Percentiles rank a stretch among this genome's conserved stretches.
Evolutionary conservation across 2,329 filamentous ascomycete species (phyloP).

Genomic region (Fusarium beomiforme): DNA sequence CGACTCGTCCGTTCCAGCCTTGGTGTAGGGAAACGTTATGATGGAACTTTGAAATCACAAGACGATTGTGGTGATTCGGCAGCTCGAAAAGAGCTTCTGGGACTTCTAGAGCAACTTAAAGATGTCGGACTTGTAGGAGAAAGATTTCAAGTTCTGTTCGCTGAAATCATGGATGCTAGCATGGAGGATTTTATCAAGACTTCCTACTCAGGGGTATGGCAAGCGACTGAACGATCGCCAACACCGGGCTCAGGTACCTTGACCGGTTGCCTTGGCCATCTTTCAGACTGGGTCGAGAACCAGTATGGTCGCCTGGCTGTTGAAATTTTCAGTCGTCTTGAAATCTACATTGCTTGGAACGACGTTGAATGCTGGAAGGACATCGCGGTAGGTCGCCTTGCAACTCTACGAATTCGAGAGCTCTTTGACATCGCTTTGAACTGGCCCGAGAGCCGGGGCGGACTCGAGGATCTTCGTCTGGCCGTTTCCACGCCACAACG

Average conservation of each 20-base stretch:
- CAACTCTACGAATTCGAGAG: conserved; percentile 73
- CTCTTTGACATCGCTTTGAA: conserved; percentile 82
- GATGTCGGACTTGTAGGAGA: conserved; percentile 76
- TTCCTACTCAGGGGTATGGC: conserved; percentile 73
- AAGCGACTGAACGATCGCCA: conserved; percentile 31
- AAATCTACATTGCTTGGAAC: conserved; percentile 57
- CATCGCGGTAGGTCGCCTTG: conserved; percentile 74
- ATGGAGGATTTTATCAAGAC: conserved; percentile 71
- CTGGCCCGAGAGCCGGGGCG: conserved; percentile 78
- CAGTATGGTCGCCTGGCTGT: conserved; percentile 72
- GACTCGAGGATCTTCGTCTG: conserved; percentile 77
- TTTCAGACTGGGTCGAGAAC: conserved; percentile 75
- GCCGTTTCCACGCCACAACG: conserved; percentile 75
- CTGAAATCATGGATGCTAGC: conserved; percentile 73
- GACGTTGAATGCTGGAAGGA: conserved; percentile 77
- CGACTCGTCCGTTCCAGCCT: conserved; percentile 63
- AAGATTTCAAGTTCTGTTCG: conserved; percentile 75
- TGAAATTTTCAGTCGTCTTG: conserved; percentile 65
- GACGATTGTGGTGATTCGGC: conserved; percentile 46
- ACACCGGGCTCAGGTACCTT: conserved; percentile 45
- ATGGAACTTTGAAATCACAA: conserved; percentile 25
- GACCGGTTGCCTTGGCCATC: conserved; percentile 65
- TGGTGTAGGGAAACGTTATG: conserved; percentile 39
- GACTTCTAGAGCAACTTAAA: conserved; percentile 67
- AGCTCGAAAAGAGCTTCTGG: conserved; percentile 62